Evolutionary conservation across 495 filamentous ascomycete species (phyloP).

Genomic region (Lasiosphaeria miniovina): DNA sequence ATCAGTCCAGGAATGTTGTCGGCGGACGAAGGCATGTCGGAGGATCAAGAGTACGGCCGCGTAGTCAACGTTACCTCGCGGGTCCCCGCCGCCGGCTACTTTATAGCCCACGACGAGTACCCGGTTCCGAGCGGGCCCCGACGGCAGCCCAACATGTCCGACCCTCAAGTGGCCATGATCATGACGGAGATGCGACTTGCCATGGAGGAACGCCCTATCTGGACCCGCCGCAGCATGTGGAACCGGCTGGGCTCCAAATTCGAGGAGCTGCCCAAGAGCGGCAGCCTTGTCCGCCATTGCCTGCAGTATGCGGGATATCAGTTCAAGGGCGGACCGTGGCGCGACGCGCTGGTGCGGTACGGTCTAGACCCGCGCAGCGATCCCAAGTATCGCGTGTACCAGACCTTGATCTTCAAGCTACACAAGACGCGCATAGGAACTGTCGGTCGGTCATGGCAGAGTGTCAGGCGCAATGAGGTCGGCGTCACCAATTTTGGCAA

Average conservation of each 20-base stretch:
- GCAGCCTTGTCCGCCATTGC: slow-evolving; percentile 58
- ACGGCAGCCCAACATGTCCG: slow-evolving; percentile 40
- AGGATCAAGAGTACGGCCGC: slow-evolving; percentile 28
- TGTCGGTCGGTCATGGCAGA: slow-evolving; percentile 47
- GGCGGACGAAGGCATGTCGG: slow-evolving; percentile 21
- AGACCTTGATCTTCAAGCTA: slow-evolving; percentile 77
- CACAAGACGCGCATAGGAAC: slow-evolving; percentile 42
- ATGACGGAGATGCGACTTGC: slow-evolving; percentile 57
- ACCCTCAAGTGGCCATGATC: slow-evolving; percentile 52
- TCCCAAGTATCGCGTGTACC: slow-evolving; percentile 72
- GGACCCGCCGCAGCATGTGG: slow-evolving; percentile 75
- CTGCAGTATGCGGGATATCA: slow-evolving; percentile 80
- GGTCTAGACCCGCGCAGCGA: slow-evolving; percentile 81
- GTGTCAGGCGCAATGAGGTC: slow-evolving; percentile 29
- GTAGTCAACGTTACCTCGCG: slow-evolving; percentile 40
- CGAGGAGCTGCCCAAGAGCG: slow-evolving; percentile 33
- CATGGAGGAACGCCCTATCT: slow-evolving; percentile 74
- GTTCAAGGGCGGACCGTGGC: slow-evolving; percentile 87
- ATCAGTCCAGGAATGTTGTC: slow-evolving; percentile 32
- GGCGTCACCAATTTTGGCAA: slow-evolving; percentile 33
- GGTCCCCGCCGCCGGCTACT: slow-evolving; percentile 55
- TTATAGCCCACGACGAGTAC: slow-evolving; percentile 57
- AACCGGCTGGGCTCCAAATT: slow-evolving; percentile 59
- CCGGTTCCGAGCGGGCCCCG: slow-evolving; percentile 37
- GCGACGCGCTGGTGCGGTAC: slow-evolving; percentile 77